Evolutionary conservation across 2,329 filamentous ascomycete species (phyloP).

Genomic region (Botrytis pseudocinerea): DNA sequence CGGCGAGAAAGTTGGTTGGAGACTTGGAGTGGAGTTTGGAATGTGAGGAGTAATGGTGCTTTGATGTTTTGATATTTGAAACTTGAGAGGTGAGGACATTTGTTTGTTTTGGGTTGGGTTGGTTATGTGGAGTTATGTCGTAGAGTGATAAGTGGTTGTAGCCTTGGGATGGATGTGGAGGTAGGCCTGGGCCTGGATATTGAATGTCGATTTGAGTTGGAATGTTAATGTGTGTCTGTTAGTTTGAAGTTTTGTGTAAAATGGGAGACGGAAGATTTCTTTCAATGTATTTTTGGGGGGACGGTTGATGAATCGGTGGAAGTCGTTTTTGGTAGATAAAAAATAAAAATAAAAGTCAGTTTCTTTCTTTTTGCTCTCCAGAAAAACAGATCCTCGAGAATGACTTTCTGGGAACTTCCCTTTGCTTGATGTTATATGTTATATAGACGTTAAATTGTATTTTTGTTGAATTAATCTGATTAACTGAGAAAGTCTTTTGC

Average conservation of each 20-base stretch:
- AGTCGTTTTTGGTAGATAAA: neutral
- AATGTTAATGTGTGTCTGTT: accelerated
- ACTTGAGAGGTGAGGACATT: neutral
- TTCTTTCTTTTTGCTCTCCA: accelerated
- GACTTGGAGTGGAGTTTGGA: neutral
- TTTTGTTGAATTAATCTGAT: neutral
- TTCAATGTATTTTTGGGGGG: too few relatives aligned
- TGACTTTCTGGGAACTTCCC: accelerated
- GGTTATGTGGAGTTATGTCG: neutral
- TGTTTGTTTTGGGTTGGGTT: neutral
- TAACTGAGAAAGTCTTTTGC: neutral
- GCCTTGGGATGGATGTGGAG: too few relatives aligned
- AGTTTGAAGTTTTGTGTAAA: neutral
- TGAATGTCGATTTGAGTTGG: too few relatives aligned
- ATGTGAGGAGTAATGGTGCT: neutral
- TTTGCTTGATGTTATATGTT: neutral
- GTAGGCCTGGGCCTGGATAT: too few relatives aligned
- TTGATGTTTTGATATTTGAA: neutral
- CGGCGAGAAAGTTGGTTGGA: neutral
- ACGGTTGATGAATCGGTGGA: too few relatives aligned
- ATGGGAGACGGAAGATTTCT: neutral
- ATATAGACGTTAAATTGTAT: neutral
- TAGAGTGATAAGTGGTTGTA: too few relatives aligned
- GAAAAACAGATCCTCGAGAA: accelerated
- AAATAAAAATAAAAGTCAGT: neutral